phyloP scores from a whole-genome alignment of 768 basidiomycete genomes.

The Amanita pseudoporphyria region DNA sequence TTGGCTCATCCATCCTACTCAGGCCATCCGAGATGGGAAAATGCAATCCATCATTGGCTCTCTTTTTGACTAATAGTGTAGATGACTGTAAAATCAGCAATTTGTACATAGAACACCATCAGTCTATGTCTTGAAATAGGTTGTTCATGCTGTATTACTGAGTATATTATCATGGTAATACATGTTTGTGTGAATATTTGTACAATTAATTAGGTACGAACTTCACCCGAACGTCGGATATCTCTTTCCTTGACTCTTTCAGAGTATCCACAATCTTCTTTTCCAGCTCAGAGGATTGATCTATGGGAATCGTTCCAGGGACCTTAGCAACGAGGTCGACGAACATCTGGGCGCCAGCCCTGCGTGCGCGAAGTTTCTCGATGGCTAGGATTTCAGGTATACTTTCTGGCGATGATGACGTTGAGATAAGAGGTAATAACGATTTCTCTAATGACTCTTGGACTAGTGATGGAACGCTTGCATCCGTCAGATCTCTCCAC shows the following conservation, averaged over 20 bases:
- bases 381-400: constrained; percentile 32
- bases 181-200: neutral
- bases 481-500: constrained; percentile 77
- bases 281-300: constrained; percentile 52
- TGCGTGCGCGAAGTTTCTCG: constrained; percentile 56
- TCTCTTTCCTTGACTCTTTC: constrained; percentile 49
- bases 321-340: constrained; percentile 79
- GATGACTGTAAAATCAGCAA: neutral
- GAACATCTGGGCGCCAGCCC: constrained; percentile 71
- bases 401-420: constrained; percentile 13
- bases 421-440: constrained; percentile 38
- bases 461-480: constrained; percentile 55
- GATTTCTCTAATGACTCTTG: constrained; percentile 42
- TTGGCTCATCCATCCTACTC: constrained; percentile 4
- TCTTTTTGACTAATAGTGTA: constrained; percentile 29
- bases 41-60: constrained; percentile 48
- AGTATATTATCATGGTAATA: neutral
- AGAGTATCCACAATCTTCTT: constrained; percentile 45
- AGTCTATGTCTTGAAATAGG: neutral
- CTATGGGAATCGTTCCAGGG: constrained; percentile 44
- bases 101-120: neutral
- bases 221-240: constrained; percentile 62
- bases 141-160: neutral
- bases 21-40: constrained; percentile 64
- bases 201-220: constrained; percentile 28